Evolutionary conservation across 1,284 basidiomycete genomes (phyloP).

Genomic region (Tylopilus sp.): DNA sequence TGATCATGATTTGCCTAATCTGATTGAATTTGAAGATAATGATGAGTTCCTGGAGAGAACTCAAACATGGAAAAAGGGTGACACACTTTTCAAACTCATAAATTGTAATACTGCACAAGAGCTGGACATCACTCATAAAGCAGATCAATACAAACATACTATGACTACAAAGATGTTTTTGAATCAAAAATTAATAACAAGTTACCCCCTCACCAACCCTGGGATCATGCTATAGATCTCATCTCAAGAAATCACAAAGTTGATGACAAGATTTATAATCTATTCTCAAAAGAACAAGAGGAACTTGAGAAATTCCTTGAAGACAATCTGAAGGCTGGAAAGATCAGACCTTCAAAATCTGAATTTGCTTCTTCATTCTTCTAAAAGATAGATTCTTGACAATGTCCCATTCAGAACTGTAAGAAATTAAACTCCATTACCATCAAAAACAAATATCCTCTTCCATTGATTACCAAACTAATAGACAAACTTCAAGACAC

Average conservation of each 20-base stretch:
- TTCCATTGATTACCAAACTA: not conserved
- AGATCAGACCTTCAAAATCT: too few species aligned
- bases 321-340: too few species aligned
- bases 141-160: not conserved
- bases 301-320: too few species aligned
- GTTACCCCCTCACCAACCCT: not conserved
- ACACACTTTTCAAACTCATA: too few species aligned
- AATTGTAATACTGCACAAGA: too few species aligned
- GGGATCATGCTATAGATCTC: not conserved
- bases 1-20: too few species aligned
- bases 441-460: not conserved
- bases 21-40: too few species aligned
- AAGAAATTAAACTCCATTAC: not conserved
- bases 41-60: too few species aligned
- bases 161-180: not conserved
- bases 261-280: not conserved
- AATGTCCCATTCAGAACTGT: not conserved
- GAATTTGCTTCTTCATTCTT: too few species aligned
- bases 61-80: too few species aligned
- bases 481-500: not conserved
- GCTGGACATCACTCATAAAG: too few species aligned
- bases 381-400: not conserved
- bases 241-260: not conserved
- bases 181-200: not conserved
- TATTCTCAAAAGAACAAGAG: not conserved